Base-by-base conservation (phyloP, 352 stramenopile species). In the Phytophthora quininea region DNA sequence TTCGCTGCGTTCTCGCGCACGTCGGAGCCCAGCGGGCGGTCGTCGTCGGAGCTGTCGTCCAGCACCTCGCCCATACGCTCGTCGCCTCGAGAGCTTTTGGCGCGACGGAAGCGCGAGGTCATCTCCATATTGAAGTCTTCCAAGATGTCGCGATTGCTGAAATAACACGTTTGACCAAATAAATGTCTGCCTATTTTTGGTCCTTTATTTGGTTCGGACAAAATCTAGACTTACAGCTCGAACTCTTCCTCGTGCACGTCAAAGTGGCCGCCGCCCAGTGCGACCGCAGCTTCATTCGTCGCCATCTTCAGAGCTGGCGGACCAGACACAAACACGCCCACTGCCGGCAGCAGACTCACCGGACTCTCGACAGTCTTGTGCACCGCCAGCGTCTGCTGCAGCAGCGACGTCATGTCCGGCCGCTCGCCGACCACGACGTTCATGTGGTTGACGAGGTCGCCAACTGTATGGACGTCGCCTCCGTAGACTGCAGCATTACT, bases 21-120 rank as follows among this genome's bases (percentile, higher is more conserved):
- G 42, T 71, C 46, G 19, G 58, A 59, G 19, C 64, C 64, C 38
- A 70, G 40, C 46, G 59, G 69, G 31, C 45, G 63, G 11, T 43
- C 83, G 38, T 79, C 62, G 45, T 88, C 81, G 14, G 76, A 90
- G 62, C 82, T 88, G 63, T 91, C 81, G 59, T 79, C 88, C 51
- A 88, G 58, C 65, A 90, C 84, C 49, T 89, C 79, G 6, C 75
- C 79, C 14, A 90, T 67, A 14, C 77, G 73, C 51, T 76, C 58
- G 29, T 81, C 67, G 8, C 33, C 62, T 27, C 32, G 15, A 37
- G 62, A 47, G 29, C 30, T 30, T 35, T 40, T 52, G 57, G 47
- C 62, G 53, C 61, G 71, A 53, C 64, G 72, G 69, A 84, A 81
- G 35, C 76, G 72, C 56, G 76, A 70, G 48, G 63, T 47, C 60